Conservation (phyloP, 1,139 yeast species). For the Geotrichum siamense region DNA sequence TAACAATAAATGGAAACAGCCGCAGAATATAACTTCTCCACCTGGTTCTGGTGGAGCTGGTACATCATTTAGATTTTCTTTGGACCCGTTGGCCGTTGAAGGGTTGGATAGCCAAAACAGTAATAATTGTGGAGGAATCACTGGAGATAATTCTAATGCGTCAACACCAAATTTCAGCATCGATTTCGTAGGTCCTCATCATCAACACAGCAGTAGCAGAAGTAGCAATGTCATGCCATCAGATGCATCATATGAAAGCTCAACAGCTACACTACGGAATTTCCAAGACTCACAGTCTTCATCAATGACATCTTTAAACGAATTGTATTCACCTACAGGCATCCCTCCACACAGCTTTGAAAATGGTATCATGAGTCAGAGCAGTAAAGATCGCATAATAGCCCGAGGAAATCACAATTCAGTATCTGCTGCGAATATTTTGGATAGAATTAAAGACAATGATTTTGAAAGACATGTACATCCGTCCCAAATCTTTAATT, state of each 20-base stretch:
- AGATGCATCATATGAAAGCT: slow-evolving; percentile 3
- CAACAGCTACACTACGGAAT: slow-evolving; percentile 6
- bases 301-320: slow-evolving; percentile 14
- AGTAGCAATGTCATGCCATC: background rate
- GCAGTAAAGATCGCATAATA: slow-evolving; percentile 1
- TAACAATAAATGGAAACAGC: slow-evolving; percentile 9
- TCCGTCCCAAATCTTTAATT: slow-evolving; percentile 12
- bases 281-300: slow-evolving; percentile 10
- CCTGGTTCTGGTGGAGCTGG: slow-evolving; percentile 8
- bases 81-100: slow-evolving; percentile 33
- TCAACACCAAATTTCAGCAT: slow-evolving; percentile 9
- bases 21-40: slow-evolving; percentile 15
- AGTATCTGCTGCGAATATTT: slow-evolving; percentile 6
- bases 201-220: slow-evolving; percentile 1
- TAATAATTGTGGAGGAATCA: too few species aligned
- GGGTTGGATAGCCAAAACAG: slow-evolving; percentile 25
- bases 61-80: slow-evolving; percentile 28
- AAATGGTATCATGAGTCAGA: background rate
- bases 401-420: slow-evolving; percentile 10
- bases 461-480: slow-evolving; percentile 5
- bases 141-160: slow-evolving; percentile 4
- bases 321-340: slow-evolving; percentile 15
- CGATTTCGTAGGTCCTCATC: background rate
- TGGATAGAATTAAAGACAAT: slow-evolving; percentile 9
- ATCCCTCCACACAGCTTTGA: slow-evolving; percentile 9